These are phyloP conservation scores for Protea cynaroides DNA, from an alignment of 164 flowering plant species.

Conservation along the genomic window DNA sequence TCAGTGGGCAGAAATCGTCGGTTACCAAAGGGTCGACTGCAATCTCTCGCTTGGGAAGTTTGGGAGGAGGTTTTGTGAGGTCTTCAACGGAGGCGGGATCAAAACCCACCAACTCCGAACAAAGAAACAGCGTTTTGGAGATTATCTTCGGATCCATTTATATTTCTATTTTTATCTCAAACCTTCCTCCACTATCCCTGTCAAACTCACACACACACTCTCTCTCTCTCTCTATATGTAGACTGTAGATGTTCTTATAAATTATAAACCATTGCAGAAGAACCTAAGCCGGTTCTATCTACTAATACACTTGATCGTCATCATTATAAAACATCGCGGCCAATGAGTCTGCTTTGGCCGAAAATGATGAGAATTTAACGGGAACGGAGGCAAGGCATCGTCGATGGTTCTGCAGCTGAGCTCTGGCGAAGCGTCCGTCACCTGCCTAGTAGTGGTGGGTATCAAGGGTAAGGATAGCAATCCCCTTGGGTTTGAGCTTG, in stretches of 20 bases:
- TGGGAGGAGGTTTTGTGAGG: conserved; percentile 8
- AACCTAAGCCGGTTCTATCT: neutral
- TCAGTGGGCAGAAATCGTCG: conserved; percentile 10
- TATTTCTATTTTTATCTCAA: too few relatives aligned
- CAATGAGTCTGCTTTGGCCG: conserved; percentile 29
- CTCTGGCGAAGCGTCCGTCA: conserved; percentile 47
- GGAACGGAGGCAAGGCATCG: conserved; percentile 1
- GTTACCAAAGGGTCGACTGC: conserved; percentile 7
- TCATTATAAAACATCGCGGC: conserved; percentile 6
- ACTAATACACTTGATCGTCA: neutral
- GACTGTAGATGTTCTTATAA: conserved; percentile 17
- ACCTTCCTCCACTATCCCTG: neutral
- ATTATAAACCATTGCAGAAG: conserved; percentile 1
- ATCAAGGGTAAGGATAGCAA: conserved; percentile 35
- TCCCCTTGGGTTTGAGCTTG: conserved; percentile 75
- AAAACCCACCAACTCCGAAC: conserved; percentile 30
- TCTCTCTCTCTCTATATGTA: conserved; percentile 1
- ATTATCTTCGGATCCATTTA: too few relatives aligned
- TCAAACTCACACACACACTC: too few relatives aligned
- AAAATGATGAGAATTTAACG: conserved; percentile 21
- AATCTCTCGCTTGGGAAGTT: conserved; percentile 10
- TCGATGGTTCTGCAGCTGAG: conserved; percentile 73
- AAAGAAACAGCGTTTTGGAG: neutral
- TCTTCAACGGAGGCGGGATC: conserved; percentile 20
- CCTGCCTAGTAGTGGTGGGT: conserved; percentile 25